Conservation (phyloP, 192 early-diverging fungal genomes). For the Nowakowskiella sp. region DNA sequence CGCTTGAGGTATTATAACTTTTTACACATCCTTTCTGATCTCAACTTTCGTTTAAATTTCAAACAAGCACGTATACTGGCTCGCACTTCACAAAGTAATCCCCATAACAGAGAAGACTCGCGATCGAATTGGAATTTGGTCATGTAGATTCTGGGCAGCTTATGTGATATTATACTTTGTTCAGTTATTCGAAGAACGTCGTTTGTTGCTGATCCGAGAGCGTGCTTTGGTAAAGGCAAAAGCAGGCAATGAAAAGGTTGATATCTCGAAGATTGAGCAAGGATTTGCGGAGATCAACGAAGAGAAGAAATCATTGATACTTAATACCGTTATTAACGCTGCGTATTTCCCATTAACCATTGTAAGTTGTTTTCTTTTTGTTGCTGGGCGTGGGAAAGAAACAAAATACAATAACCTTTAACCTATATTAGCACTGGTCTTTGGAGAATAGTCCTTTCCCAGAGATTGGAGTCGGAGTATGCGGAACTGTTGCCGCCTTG, state of each 20-base stretch:
- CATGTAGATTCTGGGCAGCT: constrained; percentile 91
- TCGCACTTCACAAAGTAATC: constrained; percentile 78
- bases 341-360: constrained; percentile 84
- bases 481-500: constrained; percentile 85
- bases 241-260: constrained; percentile 52
- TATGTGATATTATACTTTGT: constrained; percentile 80
- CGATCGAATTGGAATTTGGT: constrained; percentile 82
- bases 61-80: constrained; percentile 76
- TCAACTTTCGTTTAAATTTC: not conserved
- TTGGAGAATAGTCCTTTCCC: constrained; percentile 79
- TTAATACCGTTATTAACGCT: constrained; percentile 78
- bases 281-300: constrained; percentile 41
- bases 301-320: constrained; percentile 56
- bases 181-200: constrained; percentile 64
- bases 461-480: constrained; percentile 84
- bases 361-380: not conserved
- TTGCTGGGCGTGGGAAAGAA: constrained; percentile 11
- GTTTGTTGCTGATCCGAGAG: constrained; percentile 43
- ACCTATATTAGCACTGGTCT: constrained; percentile 85
- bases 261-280: constrained; percentile 38
- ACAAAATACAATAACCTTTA: constrained; percentile 27
- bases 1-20: constrained; percentile 53
- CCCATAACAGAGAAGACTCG: constrained; percentile 61
- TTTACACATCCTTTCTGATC: not conserved
- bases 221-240: constrained; percentile 26